Conservation (phyloP, 352 stramenopile genomes). For the Pythium plurisporium region DNA sequence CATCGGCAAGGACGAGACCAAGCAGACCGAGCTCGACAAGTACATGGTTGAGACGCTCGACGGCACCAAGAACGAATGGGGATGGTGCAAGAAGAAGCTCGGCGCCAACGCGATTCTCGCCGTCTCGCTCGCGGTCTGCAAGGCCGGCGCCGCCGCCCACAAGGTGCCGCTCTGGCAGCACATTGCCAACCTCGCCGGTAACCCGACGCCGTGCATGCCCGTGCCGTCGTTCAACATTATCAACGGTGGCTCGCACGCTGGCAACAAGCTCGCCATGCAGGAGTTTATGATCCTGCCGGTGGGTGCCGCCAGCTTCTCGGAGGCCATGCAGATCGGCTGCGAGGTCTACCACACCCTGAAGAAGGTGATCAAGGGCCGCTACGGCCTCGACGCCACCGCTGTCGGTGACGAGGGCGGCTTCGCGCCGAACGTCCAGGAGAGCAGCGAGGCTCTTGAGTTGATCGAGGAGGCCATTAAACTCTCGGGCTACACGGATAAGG, state of each 20-base stretch:
- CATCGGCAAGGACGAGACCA: conserved; percentile 94
- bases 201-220: conserved; percentile 91
- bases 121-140: conserved; percentile 95
- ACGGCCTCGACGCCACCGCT: conserved; percentile 97
- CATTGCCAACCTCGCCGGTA: conserved; percentile 97
- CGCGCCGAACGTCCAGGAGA: conserved; percentile 95
- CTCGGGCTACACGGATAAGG: conserved; percentile 96
- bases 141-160: conserved; percentile 94
- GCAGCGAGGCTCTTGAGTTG: conserved; percentile 95
- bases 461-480: conserved; percentile 97
- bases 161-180: conserved; percentile 97
- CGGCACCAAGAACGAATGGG: conserved; percentile 96
- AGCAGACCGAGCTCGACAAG: conserved; percentile 95
- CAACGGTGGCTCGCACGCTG: conserved; percentile 98
- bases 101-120: conserved; percentile 99
- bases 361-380: conserved; percentile 98
- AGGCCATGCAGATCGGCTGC: conserved; percentile 97
- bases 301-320: conserved; percentile 85
- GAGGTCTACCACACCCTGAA: conserved; percentile 99
- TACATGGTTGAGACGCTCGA: conserved; percentile 96
- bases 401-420: conserved; percentile 99
- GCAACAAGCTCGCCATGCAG: conserved; percentile 99
- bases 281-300: conserved; percentile 99
- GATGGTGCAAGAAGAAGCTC: conserved; percentile 95
- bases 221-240: conserved; percentile 99